phyloP scores from a whole-genome alignment of 2,329 filamentous ascomycete genomes.

The Polychaeton citri region DNA sequence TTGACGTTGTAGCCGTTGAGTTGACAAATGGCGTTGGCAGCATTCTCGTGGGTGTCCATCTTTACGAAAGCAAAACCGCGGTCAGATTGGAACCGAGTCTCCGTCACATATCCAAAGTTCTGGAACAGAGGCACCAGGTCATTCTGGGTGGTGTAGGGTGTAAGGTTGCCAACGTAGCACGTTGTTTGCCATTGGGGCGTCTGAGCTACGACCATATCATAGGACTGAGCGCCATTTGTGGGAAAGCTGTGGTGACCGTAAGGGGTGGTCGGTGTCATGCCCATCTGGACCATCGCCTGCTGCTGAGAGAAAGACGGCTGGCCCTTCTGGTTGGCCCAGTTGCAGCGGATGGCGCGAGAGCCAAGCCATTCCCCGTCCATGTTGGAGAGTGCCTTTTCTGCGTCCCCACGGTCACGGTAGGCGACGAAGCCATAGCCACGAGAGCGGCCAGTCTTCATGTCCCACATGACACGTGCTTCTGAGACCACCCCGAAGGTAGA shows the following conservation, averaged over 20 bases:
- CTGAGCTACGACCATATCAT: conserved; percentile 91
- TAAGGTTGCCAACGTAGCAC: conserved; percentile 94
- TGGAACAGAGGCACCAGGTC: conserved; percentile 97
- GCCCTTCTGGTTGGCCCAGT: conserved; percentile 99
- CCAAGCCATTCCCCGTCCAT: conserved; percentile 99
- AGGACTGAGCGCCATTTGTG: conserved; percentile 90
- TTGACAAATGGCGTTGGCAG: conserved; percentile 96
- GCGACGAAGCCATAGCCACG: conserved; percentile 97
- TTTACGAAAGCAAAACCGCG: conserved; percentile 98
- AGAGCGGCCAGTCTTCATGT: conserved; percentile 98
- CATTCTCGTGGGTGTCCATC: conserved; percentile 97
- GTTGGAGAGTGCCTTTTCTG: conserved; percentile 87
- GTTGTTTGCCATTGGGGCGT: conserved; percentile 98
- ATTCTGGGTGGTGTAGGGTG: conserved; percentile 91
- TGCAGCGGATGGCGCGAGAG: conserved; percentile 94
- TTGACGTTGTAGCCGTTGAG: conserved; percentile 97
- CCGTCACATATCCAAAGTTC: conserved; percentile 95
- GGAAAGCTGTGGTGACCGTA: conserved; percentile 91
- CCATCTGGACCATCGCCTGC: conserved; percentile 92
- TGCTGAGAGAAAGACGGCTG: conserved; percentile 97
- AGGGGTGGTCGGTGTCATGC: conserved; percentile 91
- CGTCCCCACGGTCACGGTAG: conserved; percentile 84
- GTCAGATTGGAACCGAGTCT: conserved; percentile 95
- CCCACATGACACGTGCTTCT: conserved; percentile 99
- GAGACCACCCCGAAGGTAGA: conserved; percentile 92